Evolutionary conservation across 306 rosid genomes (phyloP), one percentile per base, ranked within the genome.

Genomic region (Cicer arietinum): DNA sequence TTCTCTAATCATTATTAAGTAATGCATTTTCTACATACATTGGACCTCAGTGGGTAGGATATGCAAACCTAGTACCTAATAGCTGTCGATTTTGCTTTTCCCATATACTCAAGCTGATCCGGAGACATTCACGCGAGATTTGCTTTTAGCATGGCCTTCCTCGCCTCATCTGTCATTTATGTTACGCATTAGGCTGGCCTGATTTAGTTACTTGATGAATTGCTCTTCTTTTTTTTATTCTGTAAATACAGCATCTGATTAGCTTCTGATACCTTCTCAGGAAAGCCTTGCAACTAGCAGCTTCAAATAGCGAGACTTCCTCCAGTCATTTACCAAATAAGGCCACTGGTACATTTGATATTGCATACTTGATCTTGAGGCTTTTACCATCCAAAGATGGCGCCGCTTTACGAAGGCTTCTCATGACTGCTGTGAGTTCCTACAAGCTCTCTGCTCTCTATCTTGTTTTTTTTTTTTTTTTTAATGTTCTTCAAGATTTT

Each of bases 341-440:
- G 59, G 75, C 82, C 48, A 44, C 78, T 60, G 81, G 81, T 77
- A 80, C 67, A 30, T 77, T 84, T 71, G 94, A 90, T 47, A 64
- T 86, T 81, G 94, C 94, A 8, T 84, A 83, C 63, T 88, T 94
- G 78, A 75, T 94, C 72, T 75, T 92, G 85, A 87, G 81, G 86
- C 85, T 94, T 76, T 81, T 94, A 74, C 87, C 89, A 42, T 94
- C 98, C 64, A 89, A 87, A 75, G 95, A 94, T 43, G 98, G 98
- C 47, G 85, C 80, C 46, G 92, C 83, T 84, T 88, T 94, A 67
- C 87, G 98, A 87, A 89, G 98, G 82, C 98, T 94, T 74, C 82
- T 91, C 77, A 94, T 94, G 96, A 94, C 94, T 75, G 97, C 90
- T 7, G 98, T 94, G 79, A 90, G 98, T 90, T 75, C 63, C 78